Base-by-base conservation (phyloP, 768 basidiomycete species). In the Tulasnella sp. region DNA sequence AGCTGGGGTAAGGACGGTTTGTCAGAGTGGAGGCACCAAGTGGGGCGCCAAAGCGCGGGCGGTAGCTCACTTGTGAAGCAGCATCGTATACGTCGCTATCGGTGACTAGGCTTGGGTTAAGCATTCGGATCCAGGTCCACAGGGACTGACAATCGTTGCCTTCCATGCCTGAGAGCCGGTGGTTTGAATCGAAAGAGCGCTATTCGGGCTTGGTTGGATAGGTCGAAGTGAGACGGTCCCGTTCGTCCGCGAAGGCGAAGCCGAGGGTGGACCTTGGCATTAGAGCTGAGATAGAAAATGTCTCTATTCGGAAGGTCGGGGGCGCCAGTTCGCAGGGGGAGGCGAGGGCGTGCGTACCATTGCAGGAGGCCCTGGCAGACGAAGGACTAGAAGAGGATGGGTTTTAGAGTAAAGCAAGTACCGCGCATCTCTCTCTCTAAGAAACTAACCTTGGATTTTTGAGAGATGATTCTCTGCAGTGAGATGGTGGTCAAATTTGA, bases 1-100 rank as follows among this genome's bases (percentile, higher is more conserved):
- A 69, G 31, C 64, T 69, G 14, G 11, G 12, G 28, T n/a, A 69
- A 34, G 5, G 31, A 8, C 5, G 6, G 24, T 4, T 28, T 69
- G 64, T 69, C 1, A 69, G 64, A 69, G 34, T 24, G 34, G 6
- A n/a, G 54, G 54, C 54, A 22, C 22, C 2, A n/a, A n/a, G 54
- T 46, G 46, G 46, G 46, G 12, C 16, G 46, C 16, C 46, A 18
- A 46, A 46, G 3, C 46, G 18, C 46, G 16, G 18, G 46, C 16
- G 16, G 46, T 46, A 54, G 7, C 54, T 54, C 54, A 54, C 54
- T 54, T 54, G 24, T 54, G 54, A 11, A 54, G 54, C n/a, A 54
- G 54, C 64, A 69, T 69, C 18, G 64, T 69, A 16, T 69, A 69
- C 64, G 64, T 69, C 64, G 64, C 64, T 69, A 20, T 28, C 64